Percentiles rank a stretch among this genome's conserved stretches.
phyloP scores from a whole-genome alignment of 441 rosid species.

The Pelargonium citronellum region DNA sequence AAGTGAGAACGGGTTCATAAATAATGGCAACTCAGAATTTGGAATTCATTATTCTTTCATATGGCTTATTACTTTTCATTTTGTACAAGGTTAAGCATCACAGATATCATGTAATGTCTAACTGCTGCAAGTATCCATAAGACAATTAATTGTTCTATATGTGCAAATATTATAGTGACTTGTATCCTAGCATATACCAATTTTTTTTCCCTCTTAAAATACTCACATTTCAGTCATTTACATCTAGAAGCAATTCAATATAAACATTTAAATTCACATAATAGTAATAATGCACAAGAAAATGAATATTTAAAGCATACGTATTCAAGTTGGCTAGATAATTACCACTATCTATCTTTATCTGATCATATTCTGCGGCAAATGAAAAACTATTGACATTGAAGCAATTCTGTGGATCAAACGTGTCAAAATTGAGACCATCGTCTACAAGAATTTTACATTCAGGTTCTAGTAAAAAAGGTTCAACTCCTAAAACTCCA shows the following conservation, averaged over 20 bases:
- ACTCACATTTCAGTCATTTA: neutral
- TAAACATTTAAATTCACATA: neutral
- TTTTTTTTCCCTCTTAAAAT: neutral
- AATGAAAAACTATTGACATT: conserved; percentile 7
- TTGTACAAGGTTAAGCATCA: neutral
- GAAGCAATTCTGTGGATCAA: conserved; percentile 4
- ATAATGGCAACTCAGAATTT: neutral
- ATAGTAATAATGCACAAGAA: neutral
- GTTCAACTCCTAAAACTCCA: conserved; percentile 1
- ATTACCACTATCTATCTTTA: conserved; percentile 8
- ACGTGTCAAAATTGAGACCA: conserved; percentile 4
- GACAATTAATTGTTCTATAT: neutral
- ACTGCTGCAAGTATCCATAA: conserved; percentile 5
- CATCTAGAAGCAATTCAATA: neutral
- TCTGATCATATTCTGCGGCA: conserved; percentile 8
- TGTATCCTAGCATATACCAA: neutral
- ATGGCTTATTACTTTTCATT: neutral
- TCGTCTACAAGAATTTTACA: conserved; percentile 4
- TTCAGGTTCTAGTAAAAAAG: conserved; percentile 7
- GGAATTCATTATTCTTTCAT: neutral
- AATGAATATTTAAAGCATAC: neutral
- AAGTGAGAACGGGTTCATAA: neutral
- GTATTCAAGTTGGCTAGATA: neutral
- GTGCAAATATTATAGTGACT: neutral
- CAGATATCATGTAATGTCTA: neutral